These are phyloP conservation scores for Pachyrhizus erosus DNA, from an alignment of 306 rosid genomes.

Conservation along the genomic window DNA sequence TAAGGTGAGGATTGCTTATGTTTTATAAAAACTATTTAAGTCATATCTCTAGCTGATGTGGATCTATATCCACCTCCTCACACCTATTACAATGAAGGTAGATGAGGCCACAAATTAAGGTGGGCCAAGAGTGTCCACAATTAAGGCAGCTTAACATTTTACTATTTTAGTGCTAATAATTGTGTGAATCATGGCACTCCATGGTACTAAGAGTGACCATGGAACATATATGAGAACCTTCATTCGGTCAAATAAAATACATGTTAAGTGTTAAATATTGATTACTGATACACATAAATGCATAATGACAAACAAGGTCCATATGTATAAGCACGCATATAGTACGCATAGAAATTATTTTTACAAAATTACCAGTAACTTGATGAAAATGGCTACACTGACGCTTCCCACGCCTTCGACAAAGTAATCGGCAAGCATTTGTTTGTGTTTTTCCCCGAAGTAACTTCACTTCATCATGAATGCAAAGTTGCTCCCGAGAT, in stretches of 20 bases:
- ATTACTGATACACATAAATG: not conserved
- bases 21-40: no score
- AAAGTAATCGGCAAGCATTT: slow-evolving; percentile 71
- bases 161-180: not conserved
- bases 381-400: slow-evolving; percentile 57
- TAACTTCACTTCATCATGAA: slow-evolving; percentile 81
- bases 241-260: not conserved
- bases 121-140: no score
- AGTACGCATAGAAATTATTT: not conserved
- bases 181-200: not conserved
- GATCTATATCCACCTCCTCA: no score
- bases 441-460: slow-evolving; percentile 81
- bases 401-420: slow-evolving; percentile 61
- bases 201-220: not conserved
- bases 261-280: not conserved
- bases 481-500: slow-evolving; percentile 95
- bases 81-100: no score
- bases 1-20: no score
- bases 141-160: no score
- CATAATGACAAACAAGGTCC: not conserved
- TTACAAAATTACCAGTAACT: slow-evolving; percentile 60
- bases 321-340: not conserved
- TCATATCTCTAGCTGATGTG: no score
- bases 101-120: no score
- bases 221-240: not conserved